Evolutionary conservation across 306 rosid genomes (phyloP).

Genomic region (Gastrolobium villosum): DNA sequence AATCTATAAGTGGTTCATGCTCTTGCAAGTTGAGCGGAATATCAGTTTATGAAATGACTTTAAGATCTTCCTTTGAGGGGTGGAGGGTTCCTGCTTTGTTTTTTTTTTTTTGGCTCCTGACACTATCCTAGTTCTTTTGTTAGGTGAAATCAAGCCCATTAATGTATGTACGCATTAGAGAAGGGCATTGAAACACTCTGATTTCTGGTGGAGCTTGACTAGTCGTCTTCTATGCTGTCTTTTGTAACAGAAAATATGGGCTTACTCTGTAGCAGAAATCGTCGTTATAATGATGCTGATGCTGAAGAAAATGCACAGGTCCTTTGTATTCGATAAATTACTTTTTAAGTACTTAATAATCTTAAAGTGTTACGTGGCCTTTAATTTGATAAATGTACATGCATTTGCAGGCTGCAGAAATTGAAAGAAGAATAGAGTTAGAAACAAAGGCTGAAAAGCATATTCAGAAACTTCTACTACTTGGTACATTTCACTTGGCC

Average conservation of each 20-base stretch:
- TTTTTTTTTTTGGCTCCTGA: constrained; percentile 44
- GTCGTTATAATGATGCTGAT: constrained; percentile 72
- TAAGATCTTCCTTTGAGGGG: constrained; percentile 23
- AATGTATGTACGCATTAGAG: constrained; percentile 44
- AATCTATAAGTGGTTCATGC: neutral
- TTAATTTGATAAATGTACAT: constrained; percentile 43
- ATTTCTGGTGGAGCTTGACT: constrained; percentile 63
- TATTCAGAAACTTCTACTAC: constrained; percentile 92
- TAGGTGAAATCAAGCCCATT: constrained; percentile 56
- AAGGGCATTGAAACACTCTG: constrained; percentile 47
- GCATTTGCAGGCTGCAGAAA: constrained; percentile 85
- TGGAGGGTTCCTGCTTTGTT: neutral
- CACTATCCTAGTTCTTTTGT: constrained; percentile 50
- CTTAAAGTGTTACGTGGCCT: constrained; percentile 30
- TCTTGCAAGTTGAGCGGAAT: neutral
- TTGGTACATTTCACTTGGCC: constrained; percentile 63
- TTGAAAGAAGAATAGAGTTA: constrained; percentile 90
- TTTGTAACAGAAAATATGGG: constrained; percentile 84
- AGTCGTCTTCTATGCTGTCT: constrained; percentile 83
- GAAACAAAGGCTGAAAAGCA: constrained; percentile 96
- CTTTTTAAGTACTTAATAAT: constrained; percentile 9
- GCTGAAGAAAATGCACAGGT: constrained; percentile 91
- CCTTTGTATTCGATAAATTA: constrained; percentile 29
- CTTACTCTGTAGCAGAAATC: constrained; percentile 88
- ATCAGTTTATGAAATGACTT: constrained; percentile 9